Conservation (phyloP, 768 basidiomycete genomes). For the Tricholomella constricta region DNA sequence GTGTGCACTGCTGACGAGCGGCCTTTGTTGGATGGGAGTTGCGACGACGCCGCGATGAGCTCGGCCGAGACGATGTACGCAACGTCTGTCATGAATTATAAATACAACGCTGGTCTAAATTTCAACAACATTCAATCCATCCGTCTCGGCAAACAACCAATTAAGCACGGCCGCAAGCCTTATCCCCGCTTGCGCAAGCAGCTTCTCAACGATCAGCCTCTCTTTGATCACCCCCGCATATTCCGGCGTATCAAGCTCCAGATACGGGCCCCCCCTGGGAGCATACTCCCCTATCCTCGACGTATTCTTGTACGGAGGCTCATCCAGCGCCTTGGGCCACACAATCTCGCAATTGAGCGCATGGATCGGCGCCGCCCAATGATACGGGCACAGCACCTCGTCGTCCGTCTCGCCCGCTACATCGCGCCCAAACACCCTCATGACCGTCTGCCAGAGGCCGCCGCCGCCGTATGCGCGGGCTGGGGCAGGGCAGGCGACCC, state of each 20-base stretch:
- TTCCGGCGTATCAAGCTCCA: slow-evolving; percentile 80
- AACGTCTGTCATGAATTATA: too few species aligned
- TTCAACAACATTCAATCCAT: too few species aligned
- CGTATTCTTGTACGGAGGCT: slow-evolving; percentile 38
- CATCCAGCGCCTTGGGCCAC: slow-evolving; percentile 75
- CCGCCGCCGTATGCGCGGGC: background rate
- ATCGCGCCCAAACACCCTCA: slow-evolving; percentile 20
- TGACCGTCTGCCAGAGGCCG: slow-evolving; percentile 31
- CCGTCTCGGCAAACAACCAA: slow-evolving; percentile 56
- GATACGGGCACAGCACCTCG: slow-evolving; percentile 67
- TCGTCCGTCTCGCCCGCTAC: slow-evolving; percentile 46
- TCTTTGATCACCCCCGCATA: slow-evolving; percentile 73
- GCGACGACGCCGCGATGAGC: slow-evolving; percentile 53
- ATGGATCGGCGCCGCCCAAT: slow-evolving; percentile 77
- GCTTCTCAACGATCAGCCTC: slow-evolving; percentile 73
- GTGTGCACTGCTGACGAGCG: slow-evolving; percentile 70
- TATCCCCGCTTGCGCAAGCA: slow-evolving; percentile 82
- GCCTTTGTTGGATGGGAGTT: slow-evolving; percentile 69
- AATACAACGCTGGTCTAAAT: too few species aligned
- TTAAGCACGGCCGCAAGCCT: slow-evolving; percentile 85
- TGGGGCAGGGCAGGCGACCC: slow-evolving; percentile 58
- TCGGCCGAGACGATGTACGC: slow-evolving; percentile 61
- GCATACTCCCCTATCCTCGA: slow-evolving; percentile 8
- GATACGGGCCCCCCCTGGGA: slow-evolving; percentile 27
- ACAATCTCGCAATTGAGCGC: slow-evolving; percentile 79